Evolutionary conservation across 345 rosid genomes (phyloP).

Genomic region (Theobroma cacao): DNA sequence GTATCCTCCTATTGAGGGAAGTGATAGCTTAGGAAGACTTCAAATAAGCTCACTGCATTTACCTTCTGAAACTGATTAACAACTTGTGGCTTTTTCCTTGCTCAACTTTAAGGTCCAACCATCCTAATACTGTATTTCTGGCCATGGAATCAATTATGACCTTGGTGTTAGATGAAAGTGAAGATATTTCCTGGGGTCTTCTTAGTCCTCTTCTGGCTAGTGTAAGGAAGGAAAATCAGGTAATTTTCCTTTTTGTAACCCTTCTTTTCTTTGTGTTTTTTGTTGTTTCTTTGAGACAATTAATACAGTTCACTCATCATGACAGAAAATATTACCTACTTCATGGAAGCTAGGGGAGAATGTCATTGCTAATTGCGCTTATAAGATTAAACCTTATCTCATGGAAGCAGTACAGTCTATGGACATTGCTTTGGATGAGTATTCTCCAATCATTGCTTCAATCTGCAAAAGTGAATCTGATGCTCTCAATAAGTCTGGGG

Average conservation of each 20-base stretch:
- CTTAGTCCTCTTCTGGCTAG: conserved; percentile 57
- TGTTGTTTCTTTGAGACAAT: conserved; percentile 1
- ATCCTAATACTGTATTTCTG: conserved; percentile 42
- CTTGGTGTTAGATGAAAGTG: conserved; percentile 60
- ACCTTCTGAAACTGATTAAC: not conserved
- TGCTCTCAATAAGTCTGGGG: conserved; percentile 23
- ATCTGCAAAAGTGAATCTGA: conserved; percentile 38
- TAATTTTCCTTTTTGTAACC: conserved; percentile 20
- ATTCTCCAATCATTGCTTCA: conserved; percentile 51
- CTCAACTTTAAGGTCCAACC: conserved; percentile 42
- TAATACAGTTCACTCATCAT: conserved; percentile 4
- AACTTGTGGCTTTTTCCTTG: conserved; percentile 21
- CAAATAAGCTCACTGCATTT: not conserved
- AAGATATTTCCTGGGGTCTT: conserved; percentile 49
- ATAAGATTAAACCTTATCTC: conserved; percentile 55
- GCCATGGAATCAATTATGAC: conserved; percentile 83
- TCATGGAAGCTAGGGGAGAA: conserved; percentile 56
- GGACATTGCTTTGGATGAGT: conserved; percentile 46
- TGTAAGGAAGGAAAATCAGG: conserved; percentile 66
- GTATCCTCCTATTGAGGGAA: not conserved
- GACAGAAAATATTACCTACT: conserved; percentile 50
- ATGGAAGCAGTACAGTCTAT: conserved; percentile 45
- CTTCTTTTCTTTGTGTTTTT: not conserved
- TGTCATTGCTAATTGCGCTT: conserved; percentile 52
- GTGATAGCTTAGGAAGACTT: not conserved